Evolutionary conservation across 2,329 filamentous ascomycete species (phyloP).

Genomic region (Ascochyta rabiei): DNA sequence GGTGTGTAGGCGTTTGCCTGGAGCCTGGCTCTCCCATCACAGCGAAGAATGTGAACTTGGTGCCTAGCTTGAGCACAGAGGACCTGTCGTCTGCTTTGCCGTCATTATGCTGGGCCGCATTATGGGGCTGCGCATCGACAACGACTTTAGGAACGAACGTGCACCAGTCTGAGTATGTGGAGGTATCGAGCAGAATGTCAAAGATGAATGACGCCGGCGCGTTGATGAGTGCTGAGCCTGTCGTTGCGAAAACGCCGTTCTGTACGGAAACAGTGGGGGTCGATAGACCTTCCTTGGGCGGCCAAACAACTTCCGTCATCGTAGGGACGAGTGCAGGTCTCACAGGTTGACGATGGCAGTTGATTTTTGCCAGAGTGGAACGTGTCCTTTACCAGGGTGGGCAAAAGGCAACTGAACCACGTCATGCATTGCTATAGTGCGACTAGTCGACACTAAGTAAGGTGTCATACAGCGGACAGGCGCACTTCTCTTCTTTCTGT

Average conservation of each 20-base stretch:
- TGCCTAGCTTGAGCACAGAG: conserved; percentile 17
- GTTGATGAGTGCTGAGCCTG: conserved; percentile 5
- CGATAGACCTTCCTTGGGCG: conserved; percentile 6
- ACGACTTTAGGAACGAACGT: conserved; percentile 25
- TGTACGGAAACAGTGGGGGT: conserved; percentile 10
- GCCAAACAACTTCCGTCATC: conserved; percentile 12
- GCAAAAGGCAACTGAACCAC: not conserved
- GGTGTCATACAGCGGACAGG: too few species aligned
- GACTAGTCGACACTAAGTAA: too few species aligned
- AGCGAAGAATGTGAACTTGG: conserved; percentile 25
- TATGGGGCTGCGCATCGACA: conserved; percentile 16
- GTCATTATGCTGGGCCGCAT: not conserved
- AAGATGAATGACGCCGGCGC: conserved; percentile 30
- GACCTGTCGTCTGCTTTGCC: not conserved
- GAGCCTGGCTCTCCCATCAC: conserved; percentile 25
- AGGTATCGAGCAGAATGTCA: conserved; percentile 19
- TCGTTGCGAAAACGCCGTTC: conserved; percentile 4
- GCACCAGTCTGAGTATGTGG: conserved; percentile 27
- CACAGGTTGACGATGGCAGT: not conserved
- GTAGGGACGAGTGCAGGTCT: not conserved
- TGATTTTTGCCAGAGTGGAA: not conserved
- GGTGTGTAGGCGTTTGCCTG: conserved; percentile 13
- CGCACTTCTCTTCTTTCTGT: too few species aligned
- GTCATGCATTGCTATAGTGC: too few species aligned
- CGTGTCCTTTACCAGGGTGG: not conserved